phyloP scores from a whole-genome alignment of 2,329 filamentous ascomycete species.

The Colletotrichum simmondsii region DNA sequence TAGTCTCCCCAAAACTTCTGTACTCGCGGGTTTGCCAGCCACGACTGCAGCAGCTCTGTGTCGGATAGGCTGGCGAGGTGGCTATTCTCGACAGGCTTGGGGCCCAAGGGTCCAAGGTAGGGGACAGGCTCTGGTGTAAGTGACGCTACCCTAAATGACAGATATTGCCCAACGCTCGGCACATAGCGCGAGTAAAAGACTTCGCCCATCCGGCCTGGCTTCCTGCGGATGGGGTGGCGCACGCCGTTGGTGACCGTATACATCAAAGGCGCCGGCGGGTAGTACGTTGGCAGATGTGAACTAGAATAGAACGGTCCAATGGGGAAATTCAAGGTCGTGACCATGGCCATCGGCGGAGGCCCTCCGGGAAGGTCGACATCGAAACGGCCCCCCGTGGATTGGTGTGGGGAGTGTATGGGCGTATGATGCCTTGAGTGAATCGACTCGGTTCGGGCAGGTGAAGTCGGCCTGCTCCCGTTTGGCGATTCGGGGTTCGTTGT shows the following conservation, averaged over 20 bases:
- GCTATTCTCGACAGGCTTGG: constrained; percentile 49
- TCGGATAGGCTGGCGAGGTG: constrained; percentile 62
- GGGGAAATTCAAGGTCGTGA: constrained; percentile 51
- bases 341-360: constrained; percentile 48
- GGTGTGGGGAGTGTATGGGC: constrained; percentile 40
- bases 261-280: constrained; percentile 83
- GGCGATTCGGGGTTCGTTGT: constrained; percentile 61
- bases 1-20: constrained; percentile 84
- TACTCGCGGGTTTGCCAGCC: constrained; percentile 90
- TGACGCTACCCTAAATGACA: constrained; percentile 89
- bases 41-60: constrained; percentile 75
- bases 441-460: constrained; percentile 54
- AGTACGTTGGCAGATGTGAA: constrained; percentile 91
- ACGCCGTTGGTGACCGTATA: constrained; percentile 83
- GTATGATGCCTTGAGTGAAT: constrained; percentile 39
- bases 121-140: constrained; percentile 71
- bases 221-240: constrained; percentile 87
- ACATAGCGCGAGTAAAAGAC: constrained; percentile 91
- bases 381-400: constrained; percentile 38
- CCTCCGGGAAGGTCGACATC: constrained; percentile 51
- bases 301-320: constrained; percentile 81
- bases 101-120: constrained; percentile 69
- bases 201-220: constrained; percentile 90
- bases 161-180: constrained; percentile 82
- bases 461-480: constrained; percentile 62